These are phyloP conservation scores for Omphalea diandra DNA, from an alignment of 441 rosid genomes.

Conservation along the genomic window DNA sequence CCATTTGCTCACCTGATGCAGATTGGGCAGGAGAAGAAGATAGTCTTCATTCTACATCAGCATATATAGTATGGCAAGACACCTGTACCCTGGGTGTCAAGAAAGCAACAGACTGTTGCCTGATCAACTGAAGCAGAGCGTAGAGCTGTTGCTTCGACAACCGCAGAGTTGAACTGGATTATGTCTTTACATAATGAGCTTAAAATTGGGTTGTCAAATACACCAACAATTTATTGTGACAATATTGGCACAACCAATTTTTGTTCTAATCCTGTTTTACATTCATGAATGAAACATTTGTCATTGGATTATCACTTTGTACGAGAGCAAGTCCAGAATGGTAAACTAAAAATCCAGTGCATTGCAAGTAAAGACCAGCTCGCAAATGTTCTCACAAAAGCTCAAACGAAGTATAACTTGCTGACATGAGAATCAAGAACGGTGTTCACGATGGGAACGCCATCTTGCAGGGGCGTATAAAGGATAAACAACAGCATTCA, in stretches of 20 bases:
- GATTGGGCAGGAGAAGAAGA: not conserved
- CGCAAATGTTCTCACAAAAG: not conserved
- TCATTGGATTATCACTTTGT: not conserved
- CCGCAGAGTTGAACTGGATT: not conserved
- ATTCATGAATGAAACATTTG: not conserved
- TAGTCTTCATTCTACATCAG: not conserved
- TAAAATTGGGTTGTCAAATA: not conserved
- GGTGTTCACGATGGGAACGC: not conserved
- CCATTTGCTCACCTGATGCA: not conserved
- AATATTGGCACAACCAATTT: not conserved
- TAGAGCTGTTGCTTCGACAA: not conserved
- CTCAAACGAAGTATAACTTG: not conserved
- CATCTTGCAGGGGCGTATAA: not conserved
- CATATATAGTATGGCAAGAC: not conserved
- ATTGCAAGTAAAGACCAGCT: not conserved
- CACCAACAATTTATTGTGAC: not conserved
- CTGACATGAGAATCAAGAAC: not conserved
- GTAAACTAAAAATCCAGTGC: not conserved
- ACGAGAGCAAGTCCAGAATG: not conserved
- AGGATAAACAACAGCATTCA: too few relatives aligned
- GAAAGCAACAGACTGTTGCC: not conserved
- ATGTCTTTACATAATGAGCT: not conserved
- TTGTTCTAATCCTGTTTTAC: not conserved
- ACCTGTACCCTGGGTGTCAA: not conserved
- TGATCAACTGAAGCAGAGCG: not conserved